phyloP scores from a whole-genome alignment of 1,284 basidiomycete species.

The Apiotrichum montevideense region DNA sequence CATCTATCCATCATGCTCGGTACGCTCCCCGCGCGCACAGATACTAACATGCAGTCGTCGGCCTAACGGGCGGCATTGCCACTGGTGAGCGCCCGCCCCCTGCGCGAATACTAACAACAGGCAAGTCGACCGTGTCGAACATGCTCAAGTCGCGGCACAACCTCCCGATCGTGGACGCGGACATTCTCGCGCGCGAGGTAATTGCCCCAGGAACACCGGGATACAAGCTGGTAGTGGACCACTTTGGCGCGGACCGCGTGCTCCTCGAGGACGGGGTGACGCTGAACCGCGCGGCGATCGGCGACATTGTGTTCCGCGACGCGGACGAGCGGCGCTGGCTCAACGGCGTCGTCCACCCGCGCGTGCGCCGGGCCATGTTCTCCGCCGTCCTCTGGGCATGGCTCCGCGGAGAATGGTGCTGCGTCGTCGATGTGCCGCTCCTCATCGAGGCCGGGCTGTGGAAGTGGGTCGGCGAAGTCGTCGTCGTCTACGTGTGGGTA shows the following conservation, averaged over 20 bases:
- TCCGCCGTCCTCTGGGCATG: constrained; percentile 65
- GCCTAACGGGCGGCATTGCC: constrained; percentile 92
- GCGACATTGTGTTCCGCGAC: constrained; percentile 77
- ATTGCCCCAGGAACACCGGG: constrained; percentile 77
- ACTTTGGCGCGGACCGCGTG: constrained; percentile 63
- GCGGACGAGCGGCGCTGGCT: constrained; percentile 63
- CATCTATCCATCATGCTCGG: constrained; percentile 1
- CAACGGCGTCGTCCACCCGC: constrained; percentile 85
- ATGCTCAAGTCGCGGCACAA: constrained; percentile 56
- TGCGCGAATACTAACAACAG: constrained; percentile 13
- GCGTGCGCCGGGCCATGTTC: constrained; percentile 70
- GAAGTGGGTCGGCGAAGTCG: constrained; percentile 73
- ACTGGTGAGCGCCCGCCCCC: constrained; percentile 55
- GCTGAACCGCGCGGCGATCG: constrained; percentile 76
- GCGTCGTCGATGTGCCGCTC: constrained; percentile 87
- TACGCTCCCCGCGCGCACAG: neutral
- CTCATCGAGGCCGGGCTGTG: constrained; percentile 85
- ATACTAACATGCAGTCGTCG: constrained; percentile 62
- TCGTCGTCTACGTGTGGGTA: constrained; percentile 67
- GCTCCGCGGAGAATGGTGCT: constrained; percentile 69
- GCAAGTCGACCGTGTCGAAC: constrained; percentile 81
- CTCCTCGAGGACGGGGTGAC: constrained; percentile 60
- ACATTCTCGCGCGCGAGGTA: constrained; percentile 79
- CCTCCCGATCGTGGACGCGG: constrained; percentile 85
- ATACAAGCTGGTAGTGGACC: constrained; percentile 60